Base-by-base conservation (phyloP, 1,139 yeast genomes). In the Candida smagusa region DNA sequence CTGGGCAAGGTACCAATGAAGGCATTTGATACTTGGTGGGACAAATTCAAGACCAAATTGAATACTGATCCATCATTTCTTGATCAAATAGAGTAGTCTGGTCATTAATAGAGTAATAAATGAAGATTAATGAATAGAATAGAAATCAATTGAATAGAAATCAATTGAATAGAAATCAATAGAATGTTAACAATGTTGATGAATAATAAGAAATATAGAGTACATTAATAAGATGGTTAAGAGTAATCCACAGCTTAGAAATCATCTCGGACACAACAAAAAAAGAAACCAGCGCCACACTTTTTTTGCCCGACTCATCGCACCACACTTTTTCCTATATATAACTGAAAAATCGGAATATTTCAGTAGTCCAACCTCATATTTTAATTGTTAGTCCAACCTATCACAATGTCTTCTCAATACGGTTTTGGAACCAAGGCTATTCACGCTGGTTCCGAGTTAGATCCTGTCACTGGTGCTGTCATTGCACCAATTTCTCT, bases 1-100 rank as follows among this genome's bases (percentile, higher is more conserved):
- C 68, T 75, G 22, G 95, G 95, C 1, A 85, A 78, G 50, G 96
- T 90, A 5, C 87, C 94, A 2, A 86, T 92, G 59, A 85, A 82
- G 54, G 87, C 83, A 33, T 90, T 92, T 54, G 95, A 92, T 57
- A 83, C 79, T 28, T 92, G 99, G 99, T 90, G 98, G 97, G 81
- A 76, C 45, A 92, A 89, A 61, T 94, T 92, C 63, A 84, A 77
- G 58, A 63, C 77, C 9, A 82, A 84, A 53, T 55, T 92, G 40
- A 72, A 78, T 12, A 82, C 82, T 45, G 94, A 94, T 56, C 97
- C 97, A 1, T 77, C 77, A 39, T 92, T 88, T 54, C 62, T 92
- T 36, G 87, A 86, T 44, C 63, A 61, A 22, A 42, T 65, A 26
- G 44, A 43, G 19, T 16, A 16, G 19, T n/a, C n/a, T n/a, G n/a